phyloP scores from a whole-genome alignment of 75 land plant species.

The Picea glauca region DNA sequence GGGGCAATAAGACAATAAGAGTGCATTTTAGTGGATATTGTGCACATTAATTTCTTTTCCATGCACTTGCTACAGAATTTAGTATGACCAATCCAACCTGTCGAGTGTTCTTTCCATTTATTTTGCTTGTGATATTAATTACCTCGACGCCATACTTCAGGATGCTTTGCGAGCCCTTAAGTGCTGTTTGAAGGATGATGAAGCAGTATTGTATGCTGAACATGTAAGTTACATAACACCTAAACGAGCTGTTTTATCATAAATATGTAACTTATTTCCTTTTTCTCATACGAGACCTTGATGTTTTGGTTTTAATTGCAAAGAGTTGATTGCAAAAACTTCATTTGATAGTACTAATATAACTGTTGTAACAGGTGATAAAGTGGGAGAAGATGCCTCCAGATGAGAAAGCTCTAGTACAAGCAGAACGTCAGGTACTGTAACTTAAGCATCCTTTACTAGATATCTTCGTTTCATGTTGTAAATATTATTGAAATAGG shows the following conservation, averaged over 20 bases:
- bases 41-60: no score
- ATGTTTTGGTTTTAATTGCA: neutral
- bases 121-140: neutral
- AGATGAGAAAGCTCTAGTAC: constrained; percentile 32
- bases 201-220: constrained; percentile 77
- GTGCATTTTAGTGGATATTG: neutral
- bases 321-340: neutral
- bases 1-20: neutral
- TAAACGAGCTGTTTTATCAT: neutral
- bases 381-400: constrained; percentile 80
- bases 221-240: constrained; percentile 48
- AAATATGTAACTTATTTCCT: neutral
- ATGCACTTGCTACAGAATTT: neutral
- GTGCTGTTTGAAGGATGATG: constrained; percentile 55
- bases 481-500: neutral
- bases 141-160: constrained; percentile 21
- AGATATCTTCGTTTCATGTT: neutral
- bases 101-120: neutral
- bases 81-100: neutral
- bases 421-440: constrained; percentile 8
- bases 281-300: neutral
- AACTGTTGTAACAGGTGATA: constrained; percentile 46
- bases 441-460: neutral
- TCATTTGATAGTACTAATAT: constrained; percentile 1
- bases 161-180: constrained; percentile 65